Percentiles rank a stretch among this genome's conserved stretches.
Conservation (phyloP, 2,329 filamentous ascomycete genomes). For the Colletotrichum theobromicola region DNA sequence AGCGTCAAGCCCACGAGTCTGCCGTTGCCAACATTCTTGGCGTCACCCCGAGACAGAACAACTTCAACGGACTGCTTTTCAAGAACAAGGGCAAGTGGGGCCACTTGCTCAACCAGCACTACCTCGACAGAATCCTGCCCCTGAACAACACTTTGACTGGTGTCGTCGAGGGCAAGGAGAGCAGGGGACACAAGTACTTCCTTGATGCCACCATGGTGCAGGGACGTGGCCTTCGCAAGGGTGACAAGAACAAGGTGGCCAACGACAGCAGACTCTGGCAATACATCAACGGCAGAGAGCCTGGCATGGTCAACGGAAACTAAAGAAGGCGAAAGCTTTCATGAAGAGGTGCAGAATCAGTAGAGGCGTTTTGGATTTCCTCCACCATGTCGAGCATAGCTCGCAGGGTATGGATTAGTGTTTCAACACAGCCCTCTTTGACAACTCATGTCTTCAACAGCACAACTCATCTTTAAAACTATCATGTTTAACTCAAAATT, state of each 20-base stretch:
- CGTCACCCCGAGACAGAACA: background rate
- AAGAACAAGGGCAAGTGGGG: conserved; percentile 56
- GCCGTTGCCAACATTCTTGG: background rate
- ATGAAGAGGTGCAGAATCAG: background rate
- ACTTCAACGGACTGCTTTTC: conserved; percentile 44
- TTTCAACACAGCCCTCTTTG: background rate
- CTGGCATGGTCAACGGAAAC: background rate
- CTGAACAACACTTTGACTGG: background rate
- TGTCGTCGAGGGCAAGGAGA: background rate
- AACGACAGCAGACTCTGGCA: background rate
- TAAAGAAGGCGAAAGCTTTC: background rate
- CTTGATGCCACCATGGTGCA: background rate
- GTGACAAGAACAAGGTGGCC: background rate
- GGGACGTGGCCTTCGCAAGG: background rate
- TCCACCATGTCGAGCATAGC: background rate
- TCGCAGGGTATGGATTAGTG: background rate
- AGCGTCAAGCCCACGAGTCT: background rate
- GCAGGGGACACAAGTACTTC: background rate
- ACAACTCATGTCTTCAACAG: background rate
- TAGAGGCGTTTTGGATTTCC: background rate
- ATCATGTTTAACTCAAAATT: background rate
- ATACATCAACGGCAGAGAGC: background rate
- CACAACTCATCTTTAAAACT: background rate
- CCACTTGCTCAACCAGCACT: conserved; percentile 66
- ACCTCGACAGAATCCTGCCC: conserved; percentile 67